Percentiles rank a stretch among this genome's conserved stretches.
These are phyloP conservation scores for Brettanomyces nanus DNA, from an alignment of 805 yeast genomes.

Conservation along the genomic window DNA sequence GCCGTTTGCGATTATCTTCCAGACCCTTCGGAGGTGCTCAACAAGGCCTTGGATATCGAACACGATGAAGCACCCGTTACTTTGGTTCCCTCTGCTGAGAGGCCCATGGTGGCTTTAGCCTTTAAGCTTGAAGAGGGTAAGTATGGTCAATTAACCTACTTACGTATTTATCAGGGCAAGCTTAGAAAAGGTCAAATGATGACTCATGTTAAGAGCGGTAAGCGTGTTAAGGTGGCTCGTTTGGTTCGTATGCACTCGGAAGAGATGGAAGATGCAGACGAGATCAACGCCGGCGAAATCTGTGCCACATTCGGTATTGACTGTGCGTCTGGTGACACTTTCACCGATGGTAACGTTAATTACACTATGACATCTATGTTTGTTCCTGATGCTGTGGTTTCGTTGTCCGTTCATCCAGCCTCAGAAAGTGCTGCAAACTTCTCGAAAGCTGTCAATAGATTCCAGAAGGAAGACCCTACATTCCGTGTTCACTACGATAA, in stretches of 20 bases:
- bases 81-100: conserved; percentile 59
- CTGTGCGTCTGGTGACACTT: conserved; percentile 98
- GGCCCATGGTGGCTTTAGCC: conserved; percentile 94
- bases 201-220: conserved; percentile 84
- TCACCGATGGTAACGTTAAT: conserved; percentile 72
- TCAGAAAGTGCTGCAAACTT: conserved; percentile 81
- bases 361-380: conserved; percentile 96
- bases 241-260: conserved; percentile 98
- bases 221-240: conserved; percentile 86
- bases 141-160: conserved; percentile 94
- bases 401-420: conserved; percentile 83
- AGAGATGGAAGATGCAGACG: conserved; percentile 97
- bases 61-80: conserved; percentile 61
- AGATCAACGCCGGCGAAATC: conserved; percentile 95
- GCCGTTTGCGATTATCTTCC: conserved; percentile 95
- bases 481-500: conserved; percentile 85
- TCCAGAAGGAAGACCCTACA: conserved; percentile 98
- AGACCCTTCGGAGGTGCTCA: conserved; percentile 86
- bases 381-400: conserved; percentile 98
- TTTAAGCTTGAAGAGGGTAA: conserved; percentile 98
- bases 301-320: conserved; percentile 99
- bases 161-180: conserved; percentile 95
- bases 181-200: conserved; percentile 86
- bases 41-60: conserved; percentile 76
- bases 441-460: conserved; percentile 93